Percentiles rank a stretch among this genome's conserved stretches.
phyloP scores from a whole-genome alignment of 116 monocot genomes.

The Papilionanthe hybrid region DNA sequence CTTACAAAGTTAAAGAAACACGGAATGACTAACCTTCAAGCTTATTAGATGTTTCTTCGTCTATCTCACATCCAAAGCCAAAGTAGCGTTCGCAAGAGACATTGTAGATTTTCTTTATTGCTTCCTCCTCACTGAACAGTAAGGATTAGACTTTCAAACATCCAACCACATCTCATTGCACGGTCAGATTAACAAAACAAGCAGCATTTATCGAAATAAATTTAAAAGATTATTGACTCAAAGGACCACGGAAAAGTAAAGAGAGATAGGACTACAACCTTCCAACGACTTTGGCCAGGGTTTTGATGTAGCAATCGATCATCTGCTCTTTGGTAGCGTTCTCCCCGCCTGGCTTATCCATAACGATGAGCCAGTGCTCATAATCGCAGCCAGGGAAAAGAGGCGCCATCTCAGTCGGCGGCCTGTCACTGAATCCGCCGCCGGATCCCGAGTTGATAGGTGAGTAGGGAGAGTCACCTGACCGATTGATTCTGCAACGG shows the following conservation, averaged over 20 bases:
- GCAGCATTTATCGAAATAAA: background rate
- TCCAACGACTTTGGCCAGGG: slow-evolving; percentile 67
- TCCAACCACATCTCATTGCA: background rate
- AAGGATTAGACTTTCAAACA: background rate
- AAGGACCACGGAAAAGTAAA: background rate
- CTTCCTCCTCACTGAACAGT: slow-evolving; percentile 59
- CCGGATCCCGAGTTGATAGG: slow-evolving; percentile 36
- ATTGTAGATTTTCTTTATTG: slow-evolving; percentile 74
- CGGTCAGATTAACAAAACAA: background rate
- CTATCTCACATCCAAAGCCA: slow-evolving; percentile 77
- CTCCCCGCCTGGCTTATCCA: slow-evolving; percentile 82
- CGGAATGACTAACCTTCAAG: slow-evolving; percentile 56
- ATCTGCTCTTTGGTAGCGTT: slow-evolving; percentile 80
- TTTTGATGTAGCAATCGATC: slow-evolving; percentile 85
- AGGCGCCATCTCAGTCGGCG: slow-evolving; percentile 75
- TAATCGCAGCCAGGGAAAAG: slow-evolving; percentile 78
- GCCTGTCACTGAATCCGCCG: slow-evolving; percentile 43
- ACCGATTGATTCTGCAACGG: slow-evolving; percentile 48
- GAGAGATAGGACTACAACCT: slow-evolving; percentile 24
- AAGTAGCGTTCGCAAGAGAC: slow-evolving; percentile 81
- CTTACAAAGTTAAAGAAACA: background rate
- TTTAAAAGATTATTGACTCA: no score
- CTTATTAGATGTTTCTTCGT: slow-evolving; percentile 78
- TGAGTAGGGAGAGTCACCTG: slow-evolving; percentile 57
- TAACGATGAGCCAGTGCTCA: slow-evolving; percentile 85